A percentile compares a stretch with the other conserved stretches of the same genome.
Conservation (phyloP, 163 green algal genomes). For the Chlamydomonas reinhardtii region DNA sequence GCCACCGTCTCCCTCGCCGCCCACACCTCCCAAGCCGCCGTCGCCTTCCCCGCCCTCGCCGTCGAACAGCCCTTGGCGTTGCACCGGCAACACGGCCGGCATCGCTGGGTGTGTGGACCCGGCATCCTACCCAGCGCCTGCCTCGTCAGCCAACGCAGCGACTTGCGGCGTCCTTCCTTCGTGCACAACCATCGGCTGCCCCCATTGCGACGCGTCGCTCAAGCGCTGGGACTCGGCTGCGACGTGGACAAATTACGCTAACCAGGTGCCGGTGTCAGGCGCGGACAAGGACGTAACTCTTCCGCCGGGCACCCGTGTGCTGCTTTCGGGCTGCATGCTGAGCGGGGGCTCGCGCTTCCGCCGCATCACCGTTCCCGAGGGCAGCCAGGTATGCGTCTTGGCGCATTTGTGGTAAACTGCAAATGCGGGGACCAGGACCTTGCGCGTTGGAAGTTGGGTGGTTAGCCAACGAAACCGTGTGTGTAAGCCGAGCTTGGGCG, state of each 20-base stretch:
- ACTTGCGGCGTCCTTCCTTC: not conserved
- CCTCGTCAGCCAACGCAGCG: not conserved
- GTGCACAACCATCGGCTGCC: not conserved
- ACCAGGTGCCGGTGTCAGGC: not conserved
- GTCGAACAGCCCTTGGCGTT: not conserved
- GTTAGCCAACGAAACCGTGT: not conserved
- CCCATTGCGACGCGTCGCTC: not conserved
- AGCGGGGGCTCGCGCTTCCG: constrained; percentile 5
- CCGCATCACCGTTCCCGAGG: constrained; percentile 55
- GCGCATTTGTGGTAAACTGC: no score
- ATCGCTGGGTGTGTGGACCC: not conserved
- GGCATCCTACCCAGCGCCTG: not conserved
- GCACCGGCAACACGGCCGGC: not conserved
- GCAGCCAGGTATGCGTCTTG: constrained; percentile 54
- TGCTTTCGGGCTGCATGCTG: constrained; percentile 61
- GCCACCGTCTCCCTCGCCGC: no score
- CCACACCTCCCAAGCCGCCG: no score
- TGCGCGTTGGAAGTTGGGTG: no score
- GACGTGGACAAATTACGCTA: constrained; percentile 1
- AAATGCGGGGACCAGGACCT: no score
- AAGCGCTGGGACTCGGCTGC: constrained; percentile 11
- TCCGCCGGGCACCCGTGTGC: constrained; percentile 54
- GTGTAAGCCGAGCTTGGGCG: no score
- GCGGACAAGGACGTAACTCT: constrained; percentile 51
- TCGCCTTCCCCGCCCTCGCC: no score